phyloP scores from a whole-genome alignment of 148 eudicot genomes.

The Chenopodium berlandieri region DNA sequence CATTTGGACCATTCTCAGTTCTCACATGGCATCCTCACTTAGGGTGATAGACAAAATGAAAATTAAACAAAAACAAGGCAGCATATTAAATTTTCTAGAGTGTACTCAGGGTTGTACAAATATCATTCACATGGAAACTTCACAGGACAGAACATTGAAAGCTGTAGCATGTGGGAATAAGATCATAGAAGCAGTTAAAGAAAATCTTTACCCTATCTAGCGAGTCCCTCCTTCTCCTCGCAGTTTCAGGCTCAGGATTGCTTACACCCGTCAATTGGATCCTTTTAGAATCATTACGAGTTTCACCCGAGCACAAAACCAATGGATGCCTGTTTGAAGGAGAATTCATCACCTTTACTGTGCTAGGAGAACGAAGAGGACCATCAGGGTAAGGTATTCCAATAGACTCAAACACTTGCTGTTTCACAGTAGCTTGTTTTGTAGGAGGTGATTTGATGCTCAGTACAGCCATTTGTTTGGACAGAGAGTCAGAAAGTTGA shows the following conservation, averaged over 20 bases:
- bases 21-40: background rate
- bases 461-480: slow-evolving; percentile 72
- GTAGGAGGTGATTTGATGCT: slow-evolving; percentile 51
- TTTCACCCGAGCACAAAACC: slow-evolving; percentile 33
- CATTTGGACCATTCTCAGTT: background rate
- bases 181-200: background rate
- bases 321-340: slow-evolving; percentile 35
- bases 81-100: background rate
- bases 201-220: slow-evolving; percentile 59
- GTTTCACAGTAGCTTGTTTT: slow-evolving; percentile 50
- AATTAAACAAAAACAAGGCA: background rate
- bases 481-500: slow-evolving; percentile 76
- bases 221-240: slow-evolving; percentile 83
- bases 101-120: background rate
- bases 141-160: background rate
- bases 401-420: slow-evolving; percentile 74
- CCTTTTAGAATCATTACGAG: slow-evolving; percentile 45
- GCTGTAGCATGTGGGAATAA: too few relatives aligned
- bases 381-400: slow-evolving; percentile 63
- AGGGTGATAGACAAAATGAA: background rate
- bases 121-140: background rate
- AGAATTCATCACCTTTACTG: slow-evolving; percentile 28
- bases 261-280: slow-evolving; percentile 37
- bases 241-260: slow-evolving; percentile 62
- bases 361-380: slow-evolving; percentile 43